Conservation (phyloP, 2,329 filamentous ascomycete genomes). For the Fusarium buharicum region DNA sequence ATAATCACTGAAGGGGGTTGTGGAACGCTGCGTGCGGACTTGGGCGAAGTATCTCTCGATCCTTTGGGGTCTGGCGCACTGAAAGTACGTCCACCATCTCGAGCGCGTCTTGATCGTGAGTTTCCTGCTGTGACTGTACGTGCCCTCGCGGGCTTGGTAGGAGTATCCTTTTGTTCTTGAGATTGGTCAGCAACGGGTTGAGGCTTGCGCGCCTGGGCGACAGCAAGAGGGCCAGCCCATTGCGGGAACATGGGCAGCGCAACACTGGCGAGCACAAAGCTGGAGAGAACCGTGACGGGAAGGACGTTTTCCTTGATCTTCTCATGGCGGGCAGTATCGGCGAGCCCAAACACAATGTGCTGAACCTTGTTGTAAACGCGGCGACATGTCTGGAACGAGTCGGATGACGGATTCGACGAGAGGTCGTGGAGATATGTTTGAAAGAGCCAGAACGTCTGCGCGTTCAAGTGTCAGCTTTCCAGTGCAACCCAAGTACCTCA, state of each 20-base stretch:
- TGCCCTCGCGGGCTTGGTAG: constrained; percentile 64
- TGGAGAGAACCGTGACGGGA: constrained; percentile 82
- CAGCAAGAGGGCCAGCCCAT: constrained; percentile 82
- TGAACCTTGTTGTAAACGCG: constrained; percentile 90
- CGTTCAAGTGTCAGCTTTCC: constrained; percentile 33
- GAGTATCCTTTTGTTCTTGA: constrained; percentile 55
- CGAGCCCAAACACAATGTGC: constrained; percentile 83
- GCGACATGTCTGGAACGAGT: constrained; percentile 83
- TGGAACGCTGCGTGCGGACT: constrained; percentile 41
- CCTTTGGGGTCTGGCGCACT: constrained; percentile 56
- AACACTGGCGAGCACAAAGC: constrained; percentile 80
- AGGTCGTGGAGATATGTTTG: constrained; percentile 89
- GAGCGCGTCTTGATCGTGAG: constrained; percentile 60
- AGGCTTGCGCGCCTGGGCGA: constrained; percentile 83
- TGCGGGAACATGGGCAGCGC: constrained; percentile 79
- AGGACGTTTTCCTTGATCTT: constrained; percentile 85
- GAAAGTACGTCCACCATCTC: constrained; percentile 57
- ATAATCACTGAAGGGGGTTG: constrained; percentile 33
- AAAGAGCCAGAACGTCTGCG: constrained; percentile 88
- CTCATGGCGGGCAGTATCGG: constrained; percentile 74
- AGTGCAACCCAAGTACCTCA: neutral
- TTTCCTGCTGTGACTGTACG: constrained; percentile 70
- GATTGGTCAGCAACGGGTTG: constrained; percentile 54
- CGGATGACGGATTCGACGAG: constrained; percentile 76
- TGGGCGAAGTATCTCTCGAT: constrained; percentile 44